Evolutionary conservation across 1,284 basidiomycete species (phyloP).

Genomic region (Ceratobasidium sp.): DNA sequence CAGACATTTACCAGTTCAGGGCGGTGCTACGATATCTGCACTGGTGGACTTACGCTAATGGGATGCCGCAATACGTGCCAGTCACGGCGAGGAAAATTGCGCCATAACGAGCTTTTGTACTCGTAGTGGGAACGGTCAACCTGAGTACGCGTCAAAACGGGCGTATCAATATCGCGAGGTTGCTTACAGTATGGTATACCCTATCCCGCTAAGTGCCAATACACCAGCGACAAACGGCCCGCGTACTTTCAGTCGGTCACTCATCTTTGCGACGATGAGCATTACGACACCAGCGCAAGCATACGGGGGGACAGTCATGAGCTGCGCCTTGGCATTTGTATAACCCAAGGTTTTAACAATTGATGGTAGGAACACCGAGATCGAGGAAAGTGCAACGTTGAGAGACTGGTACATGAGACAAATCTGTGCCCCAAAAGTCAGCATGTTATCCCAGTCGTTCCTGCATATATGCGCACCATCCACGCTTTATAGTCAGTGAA

Average conservation of each 20-base stretch:
- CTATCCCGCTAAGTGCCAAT: conserved; percentile 51
- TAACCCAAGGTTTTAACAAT: conserved; percentile 49
- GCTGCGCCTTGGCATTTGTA: conserved; percentile 52
- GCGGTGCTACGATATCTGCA: conserved; percentile 48
- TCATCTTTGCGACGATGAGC: conserved; percentile 51
- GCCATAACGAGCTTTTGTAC: conserved; percentile 42
- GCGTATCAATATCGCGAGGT: conserved; percentile 42
- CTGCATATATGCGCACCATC: conserved; percentile 36
- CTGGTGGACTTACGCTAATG: not conserved
- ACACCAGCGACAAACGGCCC: conserved; percentile 48
- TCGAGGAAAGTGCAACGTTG: conserved; percentile 36
- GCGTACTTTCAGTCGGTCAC: conserved; percentile 51
- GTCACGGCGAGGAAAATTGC: conserved; percentile 21
- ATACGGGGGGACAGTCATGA: conserved; percentile 56
- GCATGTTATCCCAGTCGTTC: not conserved
- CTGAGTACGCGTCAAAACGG: conserved; percentile 49
- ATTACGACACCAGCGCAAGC: conserved; percentile 54
- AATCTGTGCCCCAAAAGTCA: not conserved
- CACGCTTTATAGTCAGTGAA: conserved; percentile 31
- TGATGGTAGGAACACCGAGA: conserved; percentile 31
- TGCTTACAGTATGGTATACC: conserved; percentile 50
- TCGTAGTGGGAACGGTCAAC: conserved; percentile 52
- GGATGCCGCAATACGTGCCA: conserved; percentile 25
- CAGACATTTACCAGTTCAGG: conserved; percentile 49
- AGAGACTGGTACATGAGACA: conserved; percentile 34